Base-by-base conservation (phyloP, 2,329 filamentous ascomycete species). In the Penicillium nordicum region DNA sequence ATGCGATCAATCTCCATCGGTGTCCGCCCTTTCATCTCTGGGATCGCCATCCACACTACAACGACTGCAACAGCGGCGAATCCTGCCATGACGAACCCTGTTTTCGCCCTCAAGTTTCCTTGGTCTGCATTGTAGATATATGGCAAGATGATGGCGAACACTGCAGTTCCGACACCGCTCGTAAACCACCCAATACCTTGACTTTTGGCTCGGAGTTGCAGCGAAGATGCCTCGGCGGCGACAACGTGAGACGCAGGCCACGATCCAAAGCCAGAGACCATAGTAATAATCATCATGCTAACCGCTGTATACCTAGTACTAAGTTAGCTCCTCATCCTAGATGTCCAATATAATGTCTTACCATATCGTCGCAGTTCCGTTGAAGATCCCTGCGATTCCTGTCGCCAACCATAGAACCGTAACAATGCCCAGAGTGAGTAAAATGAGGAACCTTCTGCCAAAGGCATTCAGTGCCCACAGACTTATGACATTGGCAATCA, bases 11-110 rank as follows among this genome's bases (percentile, higher is more conserved):
- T 78, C 60, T 82, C 78, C 46, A 71, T 72, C 1, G 77, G 68
- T 2, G 68, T 78, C 25, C 79, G 67, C 4, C 76, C 79, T 66
- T 78, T 79, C 68, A 80, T 82, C 63, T 84, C 82, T 0, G 82
- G 82, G 0, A 84, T 70, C 34, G 69, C 71, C 8, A 77, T 69
- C 67, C 73, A 84, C 0, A 76, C 73, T 1, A 76, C 29, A 4
- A 73, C 18, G 10, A 60, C 36, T 1, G 53, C 61, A 14, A 62
- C 41, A 5, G 54, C 50, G 4, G 61, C 57, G 25, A 65, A 61
- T 18, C 56, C 59, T 5, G 57, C 56, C 57, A 65, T 62, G 3
- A 63, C 59, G 14, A 65, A 65, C 4, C 61, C 63, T 2, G 57
- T 65, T 38, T 61, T 62, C 3, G 59, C 63, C 4, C 45, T 48